A percentile compares a stretch with the other conserved stretches of the same genome.
These are phyloP conservation scores for Evansstolkia leycettana DNA, from an alignment of 495 filamentous ascomycete species.

Conservation along the genomic window DNA sequence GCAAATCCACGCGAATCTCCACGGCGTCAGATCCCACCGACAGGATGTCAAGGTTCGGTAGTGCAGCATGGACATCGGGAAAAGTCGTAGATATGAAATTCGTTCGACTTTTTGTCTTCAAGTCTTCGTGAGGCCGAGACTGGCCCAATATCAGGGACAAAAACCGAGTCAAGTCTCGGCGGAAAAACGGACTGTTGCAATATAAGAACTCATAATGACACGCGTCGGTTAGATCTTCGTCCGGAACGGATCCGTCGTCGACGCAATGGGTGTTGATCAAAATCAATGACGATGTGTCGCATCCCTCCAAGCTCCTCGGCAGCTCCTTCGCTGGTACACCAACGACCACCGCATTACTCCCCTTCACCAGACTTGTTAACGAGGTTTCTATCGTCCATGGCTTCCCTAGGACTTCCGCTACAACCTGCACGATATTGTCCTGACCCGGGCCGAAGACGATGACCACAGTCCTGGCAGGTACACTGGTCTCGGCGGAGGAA, in stretches of 20 bases:
- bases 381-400: conserved; percentile 43
- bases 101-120: conserved; percentile 63
- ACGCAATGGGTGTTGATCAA: conserved; percentile 66
- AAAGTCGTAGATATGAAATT: conserved; percentile 82
- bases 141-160: conserved; percentile 67
- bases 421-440: conserved; percentile 52
- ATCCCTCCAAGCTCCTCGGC: conserved; percentile 33
- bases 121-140: conserved; percentile 56
- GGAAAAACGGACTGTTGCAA: conserved; percentile 53
- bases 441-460: conserved; percentile 49
- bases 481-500: conserved; percentile 1
- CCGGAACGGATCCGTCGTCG: conserved; percentile 52
- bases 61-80: conserved; percentile 69
- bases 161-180: conserved; percentile 66
- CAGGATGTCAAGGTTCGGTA: conserved; percentile 73
- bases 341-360: conserved; percentile 42
- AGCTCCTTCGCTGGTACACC: conserved; percentile 43
- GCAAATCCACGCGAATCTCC: conserved; percentile 68
- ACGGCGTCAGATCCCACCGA: conserved; percentile 77
- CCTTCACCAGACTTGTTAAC: conserved; percentile 35
- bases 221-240: conserved; percentile 45
- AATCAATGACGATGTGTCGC: conserved; percentile 37
- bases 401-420: conserved; percentile 59
- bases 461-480: conserved; percentile 29
- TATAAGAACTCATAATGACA: conserved; percentile 81